phyloP scores from a whole-genome alignment of 2,329 filamentous ascomycete species.

The Alternaria metachromatica region DNA sequence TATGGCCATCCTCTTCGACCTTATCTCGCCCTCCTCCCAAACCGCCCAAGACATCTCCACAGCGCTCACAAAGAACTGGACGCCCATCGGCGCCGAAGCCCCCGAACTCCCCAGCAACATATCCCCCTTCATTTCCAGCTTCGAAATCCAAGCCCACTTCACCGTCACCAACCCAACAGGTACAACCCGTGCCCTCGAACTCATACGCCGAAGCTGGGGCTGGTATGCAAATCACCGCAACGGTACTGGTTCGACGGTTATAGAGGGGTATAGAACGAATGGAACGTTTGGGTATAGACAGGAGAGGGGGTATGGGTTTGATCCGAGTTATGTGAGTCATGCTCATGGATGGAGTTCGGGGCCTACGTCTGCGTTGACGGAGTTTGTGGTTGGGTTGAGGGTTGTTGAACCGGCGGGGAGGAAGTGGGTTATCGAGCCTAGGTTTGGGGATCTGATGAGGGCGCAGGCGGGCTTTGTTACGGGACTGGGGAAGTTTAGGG shows the following conservation, averaged over 20 bases:
- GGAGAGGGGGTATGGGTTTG: slow-evolving; percentile 40
- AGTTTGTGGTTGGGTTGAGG: slow-evolving; percentile 14
- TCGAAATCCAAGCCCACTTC: slow-evolving; percentile 47
- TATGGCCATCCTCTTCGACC: slow-evolving; percentile 30
- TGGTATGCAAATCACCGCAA: slow-evolving; percentile 35
- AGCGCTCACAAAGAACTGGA: slow-evolving; percentile 32
- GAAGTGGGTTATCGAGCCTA: slow-evolving; percentile 38
- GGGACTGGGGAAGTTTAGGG: slow-evolving; percentile 19
- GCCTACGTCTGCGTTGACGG: slow-evolving; percentile 18
- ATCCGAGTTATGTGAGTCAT: slow-evolving; percentile 44
- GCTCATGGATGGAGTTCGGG: slow-evolving; percentile 48
- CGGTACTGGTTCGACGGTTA: slow-evolving; percentile 48
- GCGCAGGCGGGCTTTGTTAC: slow-evolving; percentile 26
- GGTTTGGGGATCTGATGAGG: slow-evolving; percentile 20
- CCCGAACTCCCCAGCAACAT: slow-evolving; percentile 48
- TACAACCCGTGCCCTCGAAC: slow-evolving; percentile 32
- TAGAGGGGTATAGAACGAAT: slow-evolving; percentile 49
- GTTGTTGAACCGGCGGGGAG: slow-evolving; percentile 12
- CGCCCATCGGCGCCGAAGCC: slow-evolving; percentile 36
- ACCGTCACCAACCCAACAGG: slow-evolving; percentile 22
- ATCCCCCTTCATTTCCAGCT: slow-evolving; percentile 45
- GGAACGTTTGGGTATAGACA: slow-evolving; percentile 47
- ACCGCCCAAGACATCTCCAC: slow-evolving; percentile 18
- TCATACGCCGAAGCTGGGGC: slow-evolving; percentile 40
- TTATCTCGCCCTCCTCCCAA: slow-evolving; percentile 18